Base-by-base conservation (phyloP, 495 filamentous ascomycete genomes). In the Achaetomiella virescens region DNA sequence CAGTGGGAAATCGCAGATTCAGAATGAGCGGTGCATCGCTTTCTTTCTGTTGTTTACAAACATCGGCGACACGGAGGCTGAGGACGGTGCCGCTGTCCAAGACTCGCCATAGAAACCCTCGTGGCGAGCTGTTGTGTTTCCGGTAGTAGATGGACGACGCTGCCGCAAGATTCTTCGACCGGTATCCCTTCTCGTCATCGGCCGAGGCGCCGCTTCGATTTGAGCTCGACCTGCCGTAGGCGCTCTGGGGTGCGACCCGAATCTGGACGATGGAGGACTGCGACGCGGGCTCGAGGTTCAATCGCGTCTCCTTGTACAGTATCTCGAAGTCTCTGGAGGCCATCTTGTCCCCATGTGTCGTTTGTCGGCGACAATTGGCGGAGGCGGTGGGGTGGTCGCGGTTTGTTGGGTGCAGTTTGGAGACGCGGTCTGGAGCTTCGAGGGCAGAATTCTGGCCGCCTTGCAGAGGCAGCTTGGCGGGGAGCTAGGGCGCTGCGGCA, bases 81-180 rank as follows among this genome's bases (percentile, higher is more conserved):
- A 98, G 76, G 43, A 91, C 77, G 61, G 81, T 88, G 63, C 84
- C 83, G 62, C 86, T 84, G 65, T 95, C 85, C 57, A 97, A 72
- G 18, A 98, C 78, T 51, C 93, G 78, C 92, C 95, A 98, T 21
- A 96, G 78, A 61, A 97, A 91, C 64, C 80, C 86, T 61, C 88
- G 82, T 44, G 93, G 95, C 54, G 86, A 88, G 51, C 75, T 72
- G 54, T 83, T 81, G 60, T 84, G 78, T 63, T 81, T 82, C 51
- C 92, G 81, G 70, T 95, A 89, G 78, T 89, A 95, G 38, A 97
- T 80, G 1, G 89, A 87, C 20, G 87, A 88, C 27, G 90, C 82
- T 3, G 78, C 87, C 20, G 95, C 89, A 47, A 96, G 77, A 64
- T 87, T 80, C 27, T 77, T 78, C 59, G 78, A 72, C 41, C 84